Evolutionary conservation across 768 basidiomycete species (phyloP), one percentile per base, ranked within the genome.

Genomic region (Mycena maculata): DNA sequence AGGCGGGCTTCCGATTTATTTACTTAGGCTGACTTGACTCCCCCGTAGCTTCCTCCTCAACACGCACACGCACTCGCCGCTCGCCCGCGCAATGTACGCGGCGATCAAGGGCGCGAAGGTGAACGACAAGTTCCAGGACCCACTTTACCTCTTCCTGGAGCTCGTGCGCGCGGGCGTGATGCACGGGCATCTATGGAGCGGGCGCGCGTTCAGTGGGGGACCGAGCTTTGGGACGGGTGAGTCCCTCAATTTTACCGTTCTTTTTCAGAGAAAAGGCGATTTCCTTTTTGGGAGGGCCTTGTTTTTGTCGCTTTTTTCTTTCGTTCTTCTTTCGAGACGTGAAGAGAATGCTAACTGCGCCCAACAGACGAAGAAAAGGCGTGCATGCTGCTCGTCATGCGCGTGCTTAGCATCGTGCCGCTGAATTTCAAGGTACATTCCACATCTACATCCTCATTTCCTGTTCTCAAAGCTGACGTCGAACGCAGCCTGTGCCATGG

Each of bases 61-160:
- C 76, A 87, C 91, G 5, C 97, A 99, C 79, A 89, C 87, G 41
- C 97, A 98, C 76, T 93, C 95, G 4, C 86, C 93, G 36, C 83
- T 98, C 73, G 96, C 96, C 44, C 89, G 95, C 63, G 98, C 98
- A 10, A 94, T 98, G 88, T 88, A 93, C 78, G 87, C 85, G 28
- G 94, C 94, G 18, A 84, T 96, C 75, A 87, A 88, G 71, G 84
- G 83, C 36, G 89, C 93, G 8, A 88, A 93, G 41, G 80, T 98
- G 72, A 98, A 96, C 77, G 98, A 99, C 85, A 98, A 98, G 81
- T 98, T 99, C 85, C 98, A 99, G 78, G 98, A 99, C 78, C 88
- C 98, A 3, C 82, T 99, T 1, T 99, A 95, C 78, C 80, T 99
- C 75, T 95, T 98, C 79, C 85, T 99, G 77, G 98, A 99, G 80